Evolutionary conservation across 257 asterid species (phyloP), one percentile per base, ranked within the genome.

Genomic region (Nicotiana otophora): DNA sequence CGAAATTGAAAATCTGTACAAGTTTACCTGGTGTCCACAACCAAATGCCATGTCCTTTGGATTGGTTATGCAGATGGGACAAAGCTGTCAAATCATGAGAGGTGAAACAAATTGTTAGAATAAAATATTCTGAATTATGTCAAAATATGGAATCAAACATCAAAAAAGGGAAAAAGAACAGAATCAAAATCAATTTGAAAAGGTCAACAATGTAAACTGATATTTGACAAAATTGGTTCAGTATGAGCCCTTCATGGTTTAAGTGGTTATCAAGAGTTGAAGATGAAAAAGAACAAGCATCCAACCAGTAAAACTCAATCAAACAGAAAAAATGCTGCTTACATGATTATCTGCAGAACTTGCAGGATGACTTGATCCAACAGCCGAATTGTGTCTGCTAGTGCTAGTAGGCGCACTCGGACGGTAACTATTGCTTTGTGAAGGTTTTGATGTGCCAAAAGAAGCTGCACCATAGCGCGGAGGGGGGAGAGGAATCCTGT

Each of bases 11-110:
- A 74, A 68, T 26, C 58, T 20, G 82, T 19, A 17, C 78, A 39
- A 60, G 20, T 61, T 80, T 82, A 95, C 98, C 98, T 93, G 98
- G 85, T 95, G 98, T 83, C 98, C 98, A 51, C 98, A 95, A 82
- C 96, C 97, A 81, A 95, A 95, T n/a, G 98, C 98, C 98, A 95
- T 90, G 87, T 95, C 84, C 89, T 92, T 95, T 6, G 94, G 91
- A 66, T 87, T 91, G 8, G 87, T 87, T 58, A 95, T 86, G 91
- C 98, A 95, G 86, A 95, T 92, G 48, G 98, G 98, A 84, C 98
- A 95, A 79, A 93, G 93, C 98, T 95, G 94, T 81, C 34, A 65
- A 75, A 57, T 26, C 63, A 87, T 5, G 30, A 39, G 61, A 8
- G 26, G 80, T 16, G 54, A 76, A 81, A 74, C n/a, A 19, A 84